Percentiles rank a stretch among this genome's conserved stretches.
Evolutionary conservation across 176 grass and related monocot genomes (phyloP).

Genomic region (Phragmites australis): DNA sequence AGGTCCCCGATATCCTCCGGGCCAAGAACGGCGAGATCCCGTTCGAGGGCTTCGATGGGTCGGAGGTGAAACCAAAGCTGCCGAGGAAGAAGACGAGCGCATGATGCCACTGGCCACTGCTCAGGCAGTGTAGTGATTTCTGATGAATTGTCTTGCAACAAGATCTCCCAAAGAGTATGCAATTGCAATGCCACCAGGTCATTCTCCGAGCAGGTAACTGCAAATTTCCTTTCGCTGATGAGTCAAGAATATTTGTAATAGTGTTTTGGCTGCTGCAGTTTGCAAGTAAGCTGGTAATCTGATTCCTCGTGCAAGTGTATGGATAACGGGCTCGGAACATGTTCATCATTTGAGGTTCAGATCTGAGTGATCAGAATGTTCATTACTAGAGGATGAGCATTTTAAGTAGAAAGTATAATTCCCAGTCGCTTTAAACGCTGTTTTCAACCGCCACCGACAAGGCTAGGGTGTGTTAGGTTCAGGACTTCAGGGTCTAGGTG

Average conservation of each 20-base stretch:
- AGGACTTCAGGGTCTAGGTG: too few relatives aligned
- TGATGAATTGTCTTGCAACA: not conserved
- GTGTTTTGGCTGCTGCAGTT: not conserved
- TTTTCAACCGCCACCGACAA: too few relatives aligned
- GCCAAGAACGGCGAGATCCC: slow-evolving; percentile 38
- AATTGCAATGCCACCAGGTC: not conserved
- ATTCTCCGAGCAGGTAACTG: not conserved
- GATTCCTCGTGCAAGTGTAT: not conserved
- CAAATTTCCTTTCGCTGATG: not conserved
- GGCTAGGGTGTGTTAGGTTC: too few relatives aligned
- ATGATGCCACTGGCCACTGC: slow-evolving; percentile 17
- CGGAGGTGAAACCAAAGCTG: not conserved
- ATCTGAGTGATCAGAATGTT: not conserved
- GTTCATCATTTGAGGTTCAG: not conserved
- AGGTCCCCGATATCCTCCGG: slow-evolving; percentile 9
- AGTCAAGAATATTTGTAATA: not conserved
- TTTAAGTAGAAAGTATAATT: too few relatives aligned
- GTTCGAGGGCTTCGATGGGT: slow-evolving; percentile 25
- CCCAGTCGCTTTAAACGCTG: too few relatives aligned
- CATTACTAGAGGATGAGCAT: not conserved
- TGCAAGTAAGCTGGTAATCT: not conserved
- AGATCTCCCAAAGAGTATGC: not conserved
- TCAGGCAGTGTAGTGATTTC: not conserved
- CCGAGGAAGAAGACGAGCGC: slow-evolving; percentile 14
- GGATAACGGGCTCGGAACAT: not conserved